Evolutionary conservation across 129 eudicot species (phyloP).

Genomic region (Kitagawia praeruptora): DNA sequence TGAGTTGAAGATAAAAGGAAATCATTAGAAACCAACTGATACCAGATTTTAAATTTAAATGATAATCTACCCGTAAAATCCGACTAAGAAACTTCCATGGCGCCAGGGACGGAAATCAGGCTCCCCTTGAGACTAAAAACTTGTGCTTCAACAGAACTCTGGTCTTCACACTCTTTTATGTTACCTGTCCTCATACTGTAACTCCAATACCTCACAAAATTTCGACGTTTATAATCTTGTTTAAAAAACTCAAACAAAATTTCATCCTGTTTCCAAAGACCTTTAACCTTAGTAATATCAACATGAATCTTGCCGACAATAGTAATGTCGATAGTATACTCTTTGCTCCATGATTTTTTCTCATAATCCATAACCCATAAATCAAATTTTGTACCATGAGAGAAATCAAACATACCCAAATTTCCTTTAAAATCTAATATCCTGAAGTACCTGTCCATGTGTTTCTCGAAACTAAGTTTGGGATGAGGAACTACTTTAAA

Average conservation of each 20-base stretch:
- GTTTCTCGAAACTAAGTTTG: not conserved
- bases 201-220: not conserved
- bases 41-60: not conserved
- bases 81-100: no score
- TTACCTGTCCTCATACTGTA: not conserved
- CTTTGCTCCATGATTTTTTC: constrained; percentile 1
- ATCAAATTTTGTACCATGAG: not conserved
- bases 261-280: constrained; percentile 13
- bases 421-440: constrained; percentile 2
- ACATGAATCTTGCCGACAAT: not conserved
- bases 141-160: not conserved
- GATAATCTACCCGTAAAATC: no score
- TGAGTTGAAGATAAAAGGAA: not conserved
- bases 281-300: not conserved
- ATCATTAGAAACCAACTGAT: not conserved
- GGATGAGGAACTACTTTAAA: constrained; percentile 8
- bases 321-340: not conserved
- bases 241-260: not conserved
- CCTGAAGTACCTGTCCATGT: not conserved
- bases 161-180: no score
- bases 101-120: no score
- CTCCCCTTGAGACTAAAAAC: no score
- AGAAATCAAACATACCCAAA: constrained; percentile 3
- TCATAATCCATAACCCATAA: constrained; percentile 12
- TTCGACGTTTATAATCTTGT: not conserved